These are phyloP conservation scores for Bryum argenteum DNA, from an alignment of 225 moss, liverwort and hornwort genomes.

Conservation along the genomic window DNA sequence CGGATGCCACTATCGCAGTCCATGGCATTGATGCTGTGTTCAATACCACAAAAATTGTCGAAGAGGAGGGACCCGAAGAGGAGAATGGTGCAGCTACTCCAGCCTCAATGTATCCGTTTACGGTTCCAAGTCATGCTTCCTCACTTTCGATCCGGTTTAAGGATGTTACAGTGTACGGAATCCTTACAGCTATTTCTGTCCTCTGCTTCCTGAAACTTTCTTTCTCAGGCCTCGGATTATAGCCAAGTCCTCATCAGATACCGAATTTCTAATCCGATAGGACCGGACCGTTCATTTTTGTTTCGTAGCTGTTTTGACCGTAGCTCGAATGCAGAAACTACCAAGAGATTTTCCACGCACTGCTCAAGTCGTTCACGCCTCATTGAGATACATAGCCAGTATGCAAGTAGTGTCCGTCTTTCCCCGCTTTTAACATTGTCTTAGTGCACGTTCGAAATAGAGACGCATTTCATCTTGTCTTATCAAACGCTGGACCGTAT, in stretches of 20 bases:
- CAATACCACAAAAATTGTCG: slow-evolving; percentile 23
- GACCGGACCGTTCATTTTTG: neutral
- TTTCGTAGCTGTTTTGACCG: neutral
- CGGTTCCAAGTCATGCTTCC: neutral
- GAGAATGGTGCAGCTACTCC: neutral
- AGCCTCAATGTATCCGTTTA: no score
- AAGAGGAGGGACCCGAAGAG: neutral
- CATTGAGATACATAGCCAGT: neutral
- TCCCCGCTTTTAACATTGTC: no score
- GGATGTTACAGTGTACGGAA: neutral
- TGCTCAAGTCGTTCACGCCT: neutral
- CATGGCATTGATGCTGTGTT: slow-evolving; percentile 40
- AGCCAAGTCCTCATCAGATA: neutral
- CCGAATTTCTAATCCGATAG: neutral
- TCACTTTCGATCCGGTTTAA: slow-evolving; percentile 14
- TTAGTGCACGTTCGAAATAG: no score
- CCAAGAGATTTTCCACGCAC: neutral
- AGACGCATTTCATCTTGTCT: no score
- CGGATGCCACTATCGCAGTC: slow-evolving; percentile 38
- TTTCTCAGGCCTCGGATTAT: slow-evolving; percentile 10
- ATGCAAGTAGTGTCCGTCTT: neutral
- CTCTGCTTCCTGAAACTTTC: slow-evolving; percentile 1
- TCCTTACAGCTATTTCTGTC: neutral
- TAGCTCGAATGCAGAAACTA: neutral
- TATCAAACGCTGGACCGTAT: no score